These are phyloP conservation scores for Parafenestella ontariensis DNA, from an alignment of 2,329 filamentous ascomycete genomes.

Conservation along the genomic window DNA sequence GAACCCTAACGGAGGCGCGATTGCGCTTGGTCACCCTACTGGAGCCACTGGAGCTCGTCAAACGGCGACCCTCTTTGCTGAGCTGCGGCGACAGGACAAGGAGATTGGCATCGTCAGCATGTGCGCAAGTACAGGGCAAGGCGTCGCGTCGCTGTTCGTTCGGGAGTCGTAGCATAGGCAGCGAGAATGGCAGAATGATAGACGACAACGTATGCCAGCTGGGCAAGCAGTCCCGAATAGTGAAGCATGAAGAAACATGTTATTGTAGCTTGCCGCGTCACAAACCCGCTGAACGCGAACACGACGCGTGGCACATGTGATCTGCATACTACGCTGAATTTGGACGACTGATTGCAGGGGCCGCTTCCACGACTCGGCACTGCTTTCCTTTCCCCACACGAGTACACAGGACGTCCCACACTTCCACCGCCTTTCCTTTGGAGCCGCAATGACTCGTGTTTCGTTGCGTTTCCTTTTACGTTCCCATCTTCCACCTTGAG, in stretches of 20 bases:
- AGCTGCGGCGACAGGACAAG: constrained; percentile 70
- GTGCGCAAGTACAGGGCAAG: constrained; percentile 62
- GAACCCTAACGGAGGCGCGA: constrained; percentile 82
- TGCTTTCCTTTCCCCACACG: constrained; percentile 35
- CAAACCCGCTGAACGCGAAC: constrained; percentile 1
- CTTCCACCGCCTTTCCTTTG: constrained; percentile 12
- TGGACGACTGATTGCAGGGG: not conserved
- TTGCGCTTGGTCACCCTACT: constrained; percentile 81
- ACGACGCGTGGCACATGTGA: constrained; percentile 9
- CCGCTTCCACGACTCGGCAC: constrained; percentile 6
- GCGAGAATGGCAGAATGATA: no score
- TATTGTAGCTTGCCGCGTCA: not conserved
- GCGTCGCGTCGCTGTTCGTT: constrained; percentile 42
- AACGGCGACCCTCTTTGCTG: constrained; percentile 80
- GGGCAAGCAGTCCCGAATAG: not conserved
- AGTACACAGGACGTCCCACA: constrained; percentile 21
- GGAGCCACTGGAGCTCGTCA: constrained; percentile 78
- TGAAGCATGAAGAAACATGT: not conserved
- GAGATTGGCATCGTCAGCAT: constrained; percentile 88
- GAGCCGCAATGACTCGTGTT: constrained; percentile 16
- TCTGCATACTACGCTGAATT: not conserved
- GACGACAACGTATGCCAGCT: not conserved
- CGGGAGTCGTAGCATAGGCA: constrained; percentile 28
- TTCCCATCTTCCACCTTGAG: constrained; percentile 8
- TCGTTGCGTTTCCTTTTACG: constrained; percentile 11